Evolutionary conservation across 257 asterid species (phyloP).

Genomic region (Mentha longifolia): DNA sequence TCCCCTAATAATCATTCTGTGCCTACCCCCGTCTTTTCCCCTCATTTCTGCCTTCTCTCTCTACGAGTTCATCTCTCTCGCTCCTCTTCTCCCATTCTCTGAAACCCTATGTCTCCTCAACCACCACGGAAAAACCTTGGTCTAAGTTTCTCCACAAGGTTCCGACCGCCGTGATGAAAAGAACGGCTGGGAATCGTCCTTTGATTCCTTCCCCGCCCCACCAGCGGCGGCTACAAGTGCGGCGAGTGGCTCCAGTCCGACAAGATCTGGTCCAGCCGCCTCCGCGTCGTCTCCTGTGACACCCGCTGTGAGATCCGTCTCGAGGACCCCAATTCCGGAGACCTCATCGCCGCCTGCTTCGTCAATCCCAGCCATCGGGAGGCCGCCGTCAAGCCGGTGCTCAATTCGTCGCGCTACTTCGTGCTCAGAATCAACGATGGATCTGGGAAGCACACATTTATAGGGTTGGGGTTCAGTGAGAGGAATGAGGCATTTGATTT

Average conservation of each 20-base stretch:
- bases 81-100: no score
- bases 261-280: slow-evolving; percentile 97
- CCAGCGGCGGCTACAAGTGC: slow-evolving; percentile 98
- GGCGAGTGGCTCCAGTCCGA: slow-evolving; percentile 99
- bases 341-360: slow-evolving; percentile 94
- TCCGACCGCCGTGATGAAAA: no score
- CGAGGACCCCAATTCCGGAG: slow-evolving; percentile 90
- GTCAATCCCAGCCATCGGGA: slow-evolving; percentile 87
- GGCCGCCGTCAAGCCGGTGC: slow-evolving; percentile 81
- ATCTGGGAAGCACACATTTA: slow-evolving; percentile 82
- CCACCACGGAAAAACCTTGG: no score
- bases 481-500: slow-evolving; percentile 96
- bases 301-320: slow-evolving; percentile 94
- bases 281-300: slow-evolving; percentile 80
- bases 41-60: no score
- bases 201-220: slow-evolving; percentile 94
- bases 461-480: slow-evolving; percentile 89
- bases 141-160: no score
- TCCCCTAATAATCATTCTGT: no score
- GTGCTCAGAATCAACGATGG: slow-evolving; percentile 96
- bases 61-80: no score
- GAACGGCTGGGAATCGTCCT: no score
- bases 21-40: no score
- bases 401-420: slow-evolving; percentile 91
- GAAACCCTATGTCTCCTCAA: no score